phyloP scores from a whole-genome alignment of 75 land plant species.

The Sequoiadendron giganteum region DNA sequence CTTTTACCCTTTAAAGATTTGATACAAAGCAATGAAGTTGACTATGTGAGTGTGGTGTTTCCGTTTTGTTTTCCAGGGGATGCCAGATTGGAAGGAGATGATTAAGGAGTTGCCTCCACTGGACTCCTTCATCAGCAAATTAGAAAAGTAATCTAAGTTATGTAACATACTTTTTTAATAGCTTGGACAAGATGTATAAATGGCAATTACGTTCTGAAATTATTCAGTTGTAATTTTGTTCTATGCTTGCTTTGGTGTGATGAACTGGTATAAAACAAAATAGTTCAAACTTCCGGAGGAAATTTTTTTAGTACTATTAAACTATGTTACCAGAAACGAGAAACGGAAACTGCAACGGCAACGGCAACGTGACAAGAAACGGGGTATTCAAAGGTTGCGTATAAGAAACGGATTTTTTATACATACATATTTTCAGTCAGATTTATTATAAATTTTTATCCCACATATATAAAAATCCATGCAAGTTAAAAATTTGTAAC shows the following conservation, averaged over 20 bases:
- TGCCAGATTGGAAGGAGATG: conserved; percentile 90
- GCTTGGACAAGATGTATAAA: neutral
- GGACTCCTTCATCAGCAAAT: conserved; percentile 87
- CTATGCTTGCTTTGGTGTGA: neutral
- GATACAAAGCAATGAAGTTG: neutral
- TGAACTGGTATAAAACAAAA: neutral
- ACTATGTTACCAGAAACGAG: no score
- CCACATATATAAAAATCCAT: no score
- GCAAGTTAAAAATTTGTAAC: no score
- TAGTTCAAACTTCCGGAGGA: neutral
- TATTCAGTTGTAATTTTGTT: neutral
- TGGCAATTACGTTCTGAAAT: neutral
- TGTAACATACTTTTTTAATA: neutral
- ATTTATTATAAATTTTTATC: no score
- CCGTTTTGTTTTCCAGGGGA: conserved; percentile 51
- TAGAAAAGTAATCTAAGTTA: conserved; percentile 54
- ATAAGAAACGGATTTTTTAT: no score
- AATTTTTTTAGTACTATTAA: neutral
- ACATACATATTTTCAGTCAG: no score
- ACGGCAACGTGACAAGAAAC: no score
- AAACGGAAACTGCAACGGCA: no score
- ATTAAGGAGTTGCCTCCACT: conserved; percentile 72
- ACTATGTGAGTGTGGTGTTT: neutral
- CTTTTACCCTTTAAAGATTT: neutral
- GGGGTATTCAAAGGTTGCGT: no score